Evolutionary conservation across 345 rosid species (phyloP), one percentile per base, ranked within the genome.

Genomic region (Eucalyptus melliodora): DNA sequence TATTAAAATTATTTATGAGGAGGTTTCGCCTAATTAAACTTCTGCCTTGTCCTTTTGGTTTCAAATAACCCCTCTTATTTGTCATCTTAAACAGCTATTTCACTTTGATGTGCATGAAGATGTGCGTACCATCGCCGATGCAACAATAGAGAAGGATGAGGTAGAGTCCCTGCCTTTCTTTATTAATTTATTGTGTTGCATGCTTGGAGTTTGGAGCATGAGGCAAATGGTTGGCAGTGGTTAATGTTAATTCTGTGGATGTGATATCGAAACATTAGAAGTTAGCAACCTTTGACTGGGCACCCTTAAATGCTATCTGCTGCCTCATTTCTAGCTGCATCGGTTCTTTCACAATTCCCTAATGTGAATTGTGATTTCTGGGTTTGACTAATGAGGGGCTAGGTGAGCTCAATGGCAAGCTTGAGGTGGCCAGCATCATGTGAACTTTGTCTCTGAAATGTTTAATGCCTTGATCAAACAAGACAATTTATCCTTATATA

Each of bases 51-150:
- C 83, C 27, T 77, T 77, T 77, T 77, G 47, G 83, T 77, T 69
- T 44, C 51, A 2, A 60, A 37, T 87, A 53, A 86, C 59, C n/a
- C 40, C 40, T 67, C 13, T 87, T 86, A 34, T 40, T 51, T 85
- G 80, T 91, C 26, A 55, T 30, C 77, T 67, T 56, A 26, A 42
- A 44, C 87, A 98, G 99, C 99, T 98, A 87, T 98, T 98, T 94
- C 99, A 98, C 92, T 98, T 98, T 87, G 99, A 97, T 87, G 99
- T 98, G 90, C 99, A 98, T 17, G 99, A 98, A 92, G 99, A 98
- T 93, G 99, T 97, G 87, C 92, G 99, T 85, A 97, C 98, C 60
- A 97, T 94, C 62, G 99, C 99, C 19, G 99, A 98, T 95, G 99
- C 99, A 89, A 98, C 98, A 17, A 95, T 96, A 67, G 99, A 98